Conservation (phyloP, 441 rosid genomes). For the Geranium incanum region DNA sequence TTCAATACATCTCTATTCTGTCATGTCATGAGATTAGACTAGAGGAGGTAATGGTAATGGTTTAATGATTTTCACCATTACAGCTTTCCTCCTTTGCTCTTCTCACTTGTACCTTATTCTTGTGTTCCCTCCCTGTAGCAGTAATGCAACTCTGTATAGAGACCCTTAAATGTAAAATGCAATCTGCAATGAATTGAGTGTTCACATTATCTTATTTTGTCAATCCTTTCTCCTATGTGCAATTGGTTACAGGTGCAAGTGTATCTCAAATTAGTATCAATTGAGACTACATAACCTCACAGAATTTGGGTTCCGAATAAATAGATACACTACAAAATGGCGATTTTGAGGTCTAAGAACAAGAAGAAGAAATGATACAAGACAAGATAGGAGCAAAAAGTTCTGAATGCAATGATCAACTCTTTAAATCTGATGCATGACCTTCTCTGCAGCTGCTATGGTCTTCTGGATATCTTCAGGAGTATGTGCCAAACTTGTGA, state of each 20-base stretch:
- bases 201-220: neutral
- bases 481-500: constrained; percentile 82
- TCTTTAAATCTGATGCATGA: constrained; percentile 48
- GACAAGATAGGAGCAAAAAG: neutral
- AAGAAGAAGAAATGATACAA: neutral
- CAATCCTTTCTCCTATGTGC: neutral
- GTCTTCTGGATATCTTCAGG: constrained; percentile 61
- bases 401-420: neutral
- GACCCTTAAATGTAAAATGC: neutral
- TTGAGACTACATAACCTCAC: neutral
- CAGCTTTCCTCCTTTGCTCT: constrained; percentile 1
- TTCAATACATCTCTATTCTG: neutral
- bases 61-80: constrained; percentile 1
- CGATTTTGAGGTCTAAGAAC: no score
- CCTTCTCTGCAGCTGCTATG: constrained; percentile 69
- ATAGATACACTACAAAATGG: no score
- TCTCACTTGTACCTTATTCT: neutral
- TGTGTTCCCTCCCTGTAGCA: neutral
- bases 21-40: neutral
- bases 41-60: neutral
- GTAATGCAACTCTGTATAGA: constrained; percentile 5
- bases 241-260: neutral
- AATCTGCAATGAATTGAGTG: constrained; percentile 4
- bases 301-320: no score
- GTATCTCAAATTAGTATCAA: neutral